These are phyloP conservation scores for Phoenix dactylifera DNA, from an alignment of 176 grass and related monocot genomes.

Conservation along the genomic window DNA sequence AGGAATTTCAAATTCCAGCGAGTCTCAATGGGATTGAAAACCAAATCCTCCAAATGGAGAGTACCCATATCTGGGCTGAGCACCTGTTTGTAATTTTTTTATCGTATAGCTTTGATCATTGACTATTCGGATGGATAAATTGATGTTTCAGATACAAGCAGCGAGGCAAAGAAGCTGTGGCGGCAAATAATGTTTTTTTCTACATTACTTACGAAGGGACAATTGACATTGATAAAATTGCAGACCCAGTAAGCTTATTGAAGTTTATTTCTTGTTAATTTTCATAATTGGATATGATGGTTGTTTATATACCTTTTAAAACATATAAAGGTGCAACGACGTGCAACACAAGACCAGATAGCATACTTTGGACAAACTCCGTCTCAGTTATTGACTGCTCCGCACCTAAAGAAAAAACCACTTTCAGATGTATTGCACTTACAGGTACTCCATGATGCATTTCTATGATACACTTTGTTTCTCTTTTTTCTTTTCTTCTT, in stretches of 20 bases:
- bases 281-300: neutral
- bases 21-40: no score
- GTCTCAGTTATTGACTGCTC: conserved; percentile 72
- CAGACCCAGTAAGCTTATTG: conserved; percentile 67
- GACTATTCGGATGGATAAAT: conserved; percentile 6
- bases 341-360: conserved; percentile 96
- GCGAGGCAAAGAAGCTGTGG: conserved; percentile 77
- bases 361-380: conserved; percentile 98
- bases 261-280: conserved; percentile 1
- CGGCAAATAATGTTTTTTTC: conserved; percentile 94
- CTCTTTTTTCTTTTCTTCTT: no score
- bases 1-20: no score
- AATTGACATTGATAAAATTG: conserved; percentile 92
- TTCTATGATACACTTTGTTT: conserved; percentile 10
- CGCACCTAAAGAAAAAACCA: conserved; percentile 70
- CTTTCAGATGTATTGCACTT: conserved; percentile 76
- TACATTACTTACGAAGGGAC: conserved; percentile 99
- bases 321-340: conserved; percentile 58
- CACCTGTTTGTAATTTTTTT: neutral
- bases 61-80: no score
- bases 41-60: no score
- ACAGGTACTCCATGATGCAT: conserved; percentile 43
- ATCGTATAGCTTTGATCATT: neutral
- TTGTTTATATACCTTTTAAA: conserved; percentile 22
- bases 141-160: conserved; percentile 82